Base-by-base conservation (phyloP, 345 rosid species). In the Heritiera littoralis region DNA sequence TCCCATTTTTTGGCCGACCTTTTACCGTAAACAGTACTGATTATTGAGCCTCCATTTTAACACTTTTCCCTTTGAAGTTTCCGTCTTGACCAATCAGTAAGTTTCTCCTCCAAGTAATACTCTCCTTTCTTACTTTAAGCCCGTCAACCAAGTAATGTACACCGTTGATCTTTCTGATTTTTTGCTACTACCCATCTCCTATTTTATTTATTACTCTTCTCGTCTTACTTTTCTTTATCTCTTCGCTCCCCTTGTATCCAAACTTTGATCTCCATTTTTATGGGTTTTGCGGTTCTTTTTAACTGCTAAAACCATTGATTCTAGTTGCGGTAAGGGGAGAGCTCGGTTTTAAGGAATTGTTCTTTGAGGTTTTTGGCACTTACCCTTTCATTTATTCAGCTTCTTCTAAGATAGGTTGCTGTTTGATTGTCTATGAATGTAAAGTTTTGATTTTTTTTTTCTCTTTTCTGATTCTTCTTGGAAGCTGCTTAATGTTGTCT, bases 301-400 rank as follows among this genome's bases (percentile, higher is more conserved):
- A 20, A 75, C 54, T 28, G 38, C 56, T 45, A 17, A 46, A 60
- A 60, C 69, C 72, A 17, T 65, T 20, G 55, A 30, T 18, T 51
- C 51, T n/a, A 13, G 74, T 49, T 30, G 48, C 80, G 18, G 56
- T 55, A 66, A 54, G 70, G 71, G 20, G 18, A 17, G n/a, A 45
- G 60, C 76, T 51, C 59, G 15, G 51, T 11, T 3, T 32, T 51
- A 23, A 40, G 28, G 38, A 35, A 35, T 2, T n/a, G 17, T 67
- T 41, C 71, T 81, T 71, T 64, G 71, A 84, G 89, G 88, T 85
- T 85, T 72, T 67, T 70, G 74, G 38, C 66, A 13, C 74, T 75
- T 61, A 45, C 85, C 77, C 82, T 82, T 78, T 1, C 3, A 69
- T 46, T 84, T 72, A 38, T 65, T 58, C 20, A 60, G 38, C 66